Percentiles rank a stretch among this genome's conserved stretches.
These are phyloP conservation scores for Cadophora sp. DNA, from an alignment of 2,329 filamentous ascomycete genomes.

Conservation along the genomic window DNA sequence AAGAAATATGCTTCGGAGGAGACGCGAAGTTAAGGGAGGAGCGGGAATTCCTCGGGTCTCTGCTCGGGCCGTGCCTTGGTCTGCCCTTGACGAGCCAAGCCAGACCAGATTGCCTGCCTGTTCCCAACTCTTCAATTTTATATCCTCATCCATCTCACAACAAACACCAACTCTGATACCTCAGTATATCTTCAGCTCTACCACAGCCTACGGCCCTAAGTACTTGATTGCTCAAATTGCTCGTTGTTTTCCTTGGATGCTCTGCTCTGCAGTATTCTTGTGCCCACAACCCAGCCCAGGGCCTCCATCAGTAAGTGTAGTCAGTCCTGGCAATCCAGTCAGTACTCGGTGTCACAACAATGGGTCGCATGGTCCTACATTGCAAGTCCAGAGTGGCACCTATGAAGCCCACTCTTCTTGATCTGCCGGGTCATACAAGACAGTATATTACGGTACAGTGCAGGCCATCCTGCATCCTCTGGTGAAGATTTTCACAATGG, in stretches of 20 bases:
- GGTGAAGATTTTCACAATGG: conserved; percentile 13
- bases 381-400: conserved; percentile 4
- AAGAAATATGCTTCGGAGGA: background rate
- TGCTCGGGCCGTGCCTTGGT: conserved; percentile 1
- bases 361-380: conserved; percentile 11
- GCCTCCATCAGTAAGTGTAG: background rate
- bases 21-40: background rate
- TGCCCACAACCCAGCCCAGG: background rate
- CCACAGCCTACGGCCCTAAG: background rate
- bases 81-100: background rate
- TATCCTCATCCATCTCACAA: background rate
- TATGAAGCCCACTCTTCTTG: conserved; percentile 1
- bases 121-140: background rate
- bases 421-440: background rate
- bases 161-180: too few species aligned
- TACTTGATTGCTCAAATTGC: too few species aligned
- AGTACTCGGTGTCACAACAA: conserved; percentile 2
- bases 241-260: too few species aligned
- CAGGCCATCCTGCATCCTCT: background rate
- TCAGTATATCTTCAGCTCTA: background rate
- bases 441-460: background rate
- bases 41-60: conserved; percentile 1
- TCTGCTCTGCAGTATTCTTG: too few species aligned
- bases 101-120: too few species aligned
- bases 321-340: background rate